Base-by-base conservation (phyloP, 2,329 filamentous ascomycete genomes). In the Talaromyces sp. region DNA sequence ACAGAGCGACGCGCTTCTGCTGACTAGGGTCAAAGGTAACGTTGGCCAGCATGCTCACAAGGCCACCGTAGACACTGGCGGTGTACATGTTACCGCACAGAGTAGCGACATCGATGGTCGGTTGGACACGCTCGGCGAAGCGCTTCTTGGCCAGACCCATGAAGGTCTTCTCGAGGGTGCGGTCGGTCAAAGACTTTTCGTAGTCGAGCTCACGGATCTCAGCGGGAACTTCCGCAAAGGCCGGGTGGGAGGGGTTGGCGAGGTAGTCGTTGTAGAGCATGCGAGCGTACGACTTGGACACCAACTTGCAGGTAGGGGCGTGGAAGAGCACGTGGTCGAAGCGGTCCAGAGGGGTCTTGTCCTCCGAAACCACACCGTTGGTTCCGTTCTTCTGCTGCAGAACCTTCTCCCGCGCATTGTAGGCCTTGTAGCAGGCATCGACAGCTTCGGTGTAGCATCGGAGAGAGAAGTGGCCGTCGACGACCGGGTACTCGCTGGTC, bases 211-310 rank as follows among this genome's bases (percentile, higher is more conserved):
- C 88, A 65, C 88, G 86, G 64, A 93, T 79, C 77, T 93, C 90
- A 49, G 88, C 83, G 58, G 91, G 84, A 42, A 93, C 89, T 66
- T 92, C 89, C 63, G 85, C 84, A 72, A 93, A 95, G 60, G 82
- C 82, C 54, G 87, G 77, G 75, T 83, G 81, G 65, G 86, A 82
- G 55, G 90, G 85, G 75, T 92, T 84, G 75, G 81, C 80, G 39
- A 93, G 83, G 82, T 89, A 95, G 80, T 95, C 91, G 75, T 93
- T 91, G 84, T 95, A 95, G 62, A 93, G 82, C 66, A 95, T 83
- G 67, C 91, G 89, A 63, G 85, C 91, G 73, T 92, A 95, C 19
- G 89, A 92, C 81, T 95, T 95, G 73, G 89, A 82, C 64, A 95
- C 91, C 62, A 92, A 83, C 82, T 95, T 95, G 88, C 91, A 95